Percentiles rank a stretch among this genome's conserved stretches.
phyloP scores from a whole-genome alignment of 2,329 filamentous ascomycete species.

The Scolecobasidium constrictum region DNA sequence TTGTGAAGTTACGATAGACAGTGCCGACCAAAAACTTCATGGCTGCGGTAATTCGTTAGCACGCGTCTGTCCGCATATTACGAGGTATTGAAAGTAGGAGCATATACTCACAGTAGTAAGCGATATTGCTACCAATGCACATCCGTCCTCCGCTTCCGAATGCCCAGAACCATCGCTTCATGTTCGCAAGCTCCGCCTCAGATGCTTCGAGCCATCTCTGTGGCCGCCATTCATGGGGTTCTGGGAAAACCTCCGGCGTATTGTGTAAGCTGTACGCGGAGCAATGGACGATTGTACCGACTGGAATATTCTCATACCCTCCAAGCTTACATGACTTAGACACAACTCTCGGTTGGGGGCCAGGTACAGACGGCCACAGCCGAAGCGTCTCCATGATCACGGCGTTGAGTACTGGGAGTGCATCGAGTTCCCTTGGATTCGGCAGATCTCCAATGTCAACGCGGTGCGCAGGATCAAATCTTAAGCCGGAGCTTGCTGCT shows the following conservation, averaged over 20 bases:
- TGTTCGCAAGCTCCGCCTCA: slow-evolving; percentile 15
- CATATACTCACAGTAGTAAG: not conserved
- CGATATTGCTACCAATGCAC: slow-evolving; percentile 22
- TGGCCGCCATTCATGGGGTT: slow-evolving; percentile 20
- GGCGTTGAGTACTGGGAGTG: slow-evolving; percentile 34
- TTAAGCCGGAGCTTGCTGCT: slow-evolving; percentile 13
- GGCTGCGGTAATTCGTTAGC: no score
- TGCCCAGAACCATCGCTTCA: slow-evolving; percentile 27
- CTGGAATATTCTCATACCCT: slow-evolving; percentile 21
- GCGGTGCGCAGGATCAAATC: slow-evolving; percentile 20
- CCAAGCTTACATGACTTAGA: slow-evolving; percentile 25
- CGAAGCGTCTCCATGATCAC: slow-evolving; percentile 41
- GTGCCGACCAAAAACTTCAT: no score
- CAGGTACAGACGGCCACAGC: slow-evolving; percentile 41
- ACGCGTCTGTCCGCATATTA: no score
- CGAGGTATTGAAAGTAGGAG: no score
- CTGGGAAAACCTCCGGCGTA: slow-evolving; percentile 20
- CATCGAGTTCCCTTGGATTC: slow-evolving; percentile 24
- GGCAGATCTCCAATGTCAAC: slow-evolving; percentile 21
- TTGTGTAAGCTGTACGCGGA: slow-evolving; percentile 28
- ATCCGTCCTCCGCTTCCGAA: slow-evolving; percentile 31
- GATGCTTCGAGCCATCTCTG: slow-evolving; percentile 18
- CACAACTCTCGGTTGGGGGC: slow-evolving; percentile 36
- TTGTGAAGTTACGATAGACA: no score
- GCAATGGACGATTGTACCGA: slow-evolving; percentile 26